These are phyloP conservation scores for Cutaneotrichosporon sp. DNA, from an alignment of 1,284 basidiomycete species.

Conservation along the genomic window DNA sequence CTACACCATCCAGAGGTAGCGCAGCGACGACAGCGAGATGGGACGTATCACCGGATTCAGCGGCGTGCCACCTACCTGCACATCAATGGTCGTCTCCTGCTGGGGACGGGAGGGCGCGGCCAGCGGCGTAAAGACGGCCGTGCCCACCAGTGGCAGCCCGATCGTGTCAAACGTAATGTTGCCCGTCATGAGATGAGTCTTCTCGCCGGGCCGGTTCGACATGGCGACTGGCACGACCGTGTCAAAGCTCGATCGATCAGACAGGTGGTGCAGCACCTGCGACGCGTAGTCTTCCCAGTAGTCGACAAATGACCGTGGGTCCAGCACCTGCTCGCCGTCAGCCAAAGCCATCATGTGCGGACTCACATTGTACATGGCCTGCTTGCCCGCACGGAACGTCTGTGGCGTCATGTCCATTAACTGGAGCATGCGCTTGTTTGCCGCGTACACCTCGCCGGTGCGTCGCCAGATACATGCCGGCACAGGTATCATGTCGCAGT, in stretches of 20 bases:
- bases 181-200: slow-evolving; percentile 12
- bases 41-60: slow-evolving; percentile 13
- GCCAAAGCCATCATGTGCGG: background rate
- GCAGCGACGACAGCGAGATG: slow-evolving; percentile 14
- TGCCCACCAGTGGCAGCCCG: slow-evolving; percentile 16
- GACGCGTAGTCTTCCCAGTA: slow-evolving; percentile 18
- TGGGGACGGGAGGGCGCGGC: background rate
- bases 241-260: slow-evolving; percentile 13
- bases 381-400: slow-evolving; percentile 8
- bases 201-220: slow-evolving; percentile 1
- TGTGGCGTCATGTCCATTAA: slow-evolving; percentile 9
- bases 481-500: slow-evolving; percentile 14
- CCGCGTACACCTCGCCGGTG: slow-evolving; percentile 14
- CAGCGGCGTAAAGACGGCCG: slow-evolving; percentile 12
- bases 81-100: slow-evolving; percentile 14
- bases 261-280: slow-evolving; percentile 15
- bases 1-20: slow-evolving; percentile 12
- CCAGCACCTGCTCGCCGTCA: slow-evolving; percentile 11
- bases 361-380: slow-evolving; percentile 14
- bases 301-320: slow-evolving; percentile 12
- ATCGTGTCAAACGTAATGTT: slow-evolving; percentile 17
- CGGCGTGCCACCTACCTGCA: slow-evolving; percentile 19
- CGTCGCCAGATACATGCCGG: slow-evolving; percentile 15
- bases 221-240: slow-evolving; percentile 7
- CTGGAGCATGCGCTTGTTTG: slow-evolving; percentile 14